Conservation (phyloP, 768 basidiomycete species). For the Pleurotus sapidus region DNA sequence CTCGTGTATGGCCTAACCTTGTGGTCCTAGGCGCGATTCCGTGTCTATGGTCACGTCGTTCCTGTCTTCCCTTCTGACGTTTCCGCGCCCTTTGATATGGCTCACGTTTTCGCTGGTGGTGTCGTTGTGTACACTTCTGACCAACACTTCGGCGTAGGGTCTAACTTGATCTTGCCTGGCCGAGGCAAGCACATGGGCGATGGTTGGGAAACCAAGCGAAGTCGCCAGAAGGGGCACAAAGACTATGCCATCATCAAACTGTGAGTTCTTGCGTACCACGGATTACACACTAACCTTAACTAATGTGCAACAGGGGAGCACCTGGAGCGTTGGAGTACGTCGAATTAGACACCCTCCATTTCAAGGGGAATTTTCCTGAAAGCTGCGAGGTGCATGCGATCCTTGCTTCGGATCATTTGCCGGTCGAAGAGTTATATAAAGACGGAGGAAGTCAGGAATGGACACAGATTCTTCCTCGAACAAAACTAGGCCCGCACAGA, state of each 20-base stretch:
- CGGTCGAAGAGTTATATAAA: conserved; percentile 33
- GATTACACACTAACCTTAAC: conserved; percentile 1
- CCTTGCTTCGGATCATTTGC: conserved; percentile 17
- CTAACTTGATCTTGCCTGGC: conserved; percentile 89
- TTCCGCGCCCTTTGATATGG: conserved; percentile 69
- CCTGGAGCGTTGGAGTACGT: conserved; percentile 70
- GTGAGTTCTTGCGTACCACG: conserved; percentile 40
- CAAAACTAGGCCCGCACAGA: conserved; percentile 83
- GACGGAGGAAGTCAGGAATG: conserved; percentile 50
- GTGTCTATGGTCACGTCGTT: conserved; percentile 81
- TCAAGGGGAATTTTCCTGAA: conserved; percentile 95
- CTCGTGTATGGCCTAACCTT: conserved; percentile 1
- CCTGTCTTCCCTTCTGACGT: conserved; percentile 55
- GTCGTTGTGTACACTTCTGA: conserved; percentile 83
- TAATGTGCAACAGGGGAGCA: conserved; percentile 50
- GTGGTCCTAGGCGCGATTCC: conserved; percentile 74
- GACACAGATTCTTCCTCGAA: conserved; percentile 71
- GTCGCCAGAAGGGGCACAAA: conserved; percentile 72
- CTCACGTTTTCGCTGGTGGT: conserved; percentile 88
- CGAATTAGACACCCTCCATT: conserved; percentile 93
- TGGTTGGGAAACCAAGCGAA: conserved; percentile 98
- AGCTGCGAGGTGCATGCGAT: conserved; percentile 76
- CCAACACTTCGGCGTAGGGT: conserved; percentile 92
- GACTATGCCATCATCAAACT: conserved; percentile 92
- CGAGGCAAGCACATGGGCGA: conserved; percentile 92